These are phyloP conservation scores for Xerocomus minutiporus DNA, from an alignment of 1,284 basidiomycete species.

Conservation along the genomic window DNA sequence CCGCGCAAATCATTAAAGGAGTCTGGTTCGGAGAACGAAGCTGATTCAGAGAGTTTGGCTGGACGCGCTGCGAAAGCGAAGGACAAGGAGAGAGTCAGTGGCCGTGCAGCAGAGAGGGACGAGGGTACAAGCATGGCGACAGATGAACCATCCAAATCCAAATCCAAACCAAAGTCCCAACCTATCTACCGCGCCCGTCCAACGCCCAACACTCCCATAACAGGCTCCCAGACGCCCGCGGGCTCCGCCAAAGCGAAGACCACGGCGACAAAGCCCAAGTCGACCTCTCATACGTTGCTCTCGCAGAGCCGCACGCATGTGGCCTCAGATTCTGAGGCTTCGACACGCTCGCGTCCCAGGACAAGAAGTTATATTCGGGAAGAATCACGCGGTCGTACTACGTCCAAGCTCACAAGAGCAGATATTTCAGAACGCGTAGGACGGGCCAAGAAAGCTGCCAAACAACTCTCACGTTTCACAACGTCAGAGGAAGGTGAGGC, in stretches of 20 bases:
- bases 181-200: constrained; percentile 10
- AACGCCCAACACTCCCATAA: constrained; percentile 8
- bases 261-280: constrained; percentile 13
- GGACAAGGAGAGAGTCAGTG: constrained; percentile 2
- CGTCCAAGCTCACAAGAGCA: constrained; percentile 9
- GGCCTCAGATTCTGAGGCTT: constrained; percentile 27
- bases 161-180: constrained; percentile 13
- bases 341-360: constrained; percentile 16
- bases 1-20: constrained; percentile 23
- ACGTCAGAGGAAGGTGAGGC: constrained; percentile 10
- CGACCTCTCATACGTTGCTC: constrained; percentile 18
- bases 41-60: constrained; percentile 7
- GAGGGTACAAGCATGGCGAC: constrained; percentile 8
- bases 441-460: constrained; percentile 5
- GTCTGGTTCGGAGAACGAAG: constrained; percentile 24
- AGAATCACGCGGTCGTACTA: constrained; percentile 17
- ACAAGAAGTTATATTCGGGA: constrained; percentile 26
- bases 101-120: neutral
- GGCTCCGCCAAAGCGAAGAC: constrained; percentile 5
- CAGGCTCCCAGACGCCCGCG: neutral
- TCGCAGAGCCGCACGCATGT: constrained; percentile 19
- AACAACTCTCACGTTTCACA: neutral
- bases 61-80: constrained; percentile 10
- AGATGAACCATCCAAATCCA: constrained; percentile 14
- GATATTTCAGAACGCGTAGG: constrained; percentile 3